A percentile compares a stretch with the other conserved stretches of the same genome.
These are phyloP conservation scores for Astrothelium subdiscretum DNA, from an alignment of 495 filamentous ascomycete genomes.

Conservation along the genomic window DNA sequence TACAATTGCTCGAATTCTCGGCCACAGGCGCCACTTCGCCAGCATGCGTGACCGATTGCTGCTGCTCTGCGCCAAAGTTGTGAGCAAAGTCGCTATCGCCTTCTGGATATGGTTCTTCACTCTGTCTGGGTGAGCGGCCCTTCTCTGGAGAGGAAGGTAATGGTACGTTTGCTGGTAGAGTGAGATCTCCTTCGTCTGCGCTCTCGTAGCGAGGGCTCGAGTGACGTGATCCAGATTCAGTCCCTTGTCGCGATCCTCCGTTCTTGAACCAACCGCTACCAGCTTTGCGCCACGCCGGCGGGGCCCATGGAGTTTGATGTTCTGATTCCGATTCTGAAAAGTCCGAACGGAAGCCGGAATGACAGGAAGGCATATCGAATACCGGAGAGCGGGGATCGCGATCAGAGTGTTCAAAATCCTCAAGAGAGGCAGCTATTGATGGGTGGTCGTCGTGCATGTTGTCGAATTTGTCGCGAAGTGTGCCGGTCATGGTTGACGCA, in stretches of 20 bases:
- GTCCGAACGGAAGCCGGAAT: constrained; percentile 55
- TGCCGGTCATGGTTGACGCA: not conserved
- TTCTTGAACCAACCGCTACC: constrained; percentile 53
- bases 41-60: constrained; percentile 11
- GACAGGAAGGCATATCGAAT: constrained; percentile 56
- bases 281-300: constrained; percentile 45
- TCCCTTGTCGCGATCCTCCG: constrained; percentile 27
- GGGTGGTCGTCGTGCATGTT: constrained; percentile 32
- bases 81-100: constrained; percentile 14
- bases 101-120: constrained; percentile 19
- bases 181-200: constrained; percentile 42
- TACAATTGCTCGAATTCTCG: constrained; percentile 45
- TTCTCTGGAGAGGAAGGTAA: constrained; percentile 44
- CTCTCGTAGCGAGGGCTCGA: constrained; percentile 46
- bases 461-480: not conserved
- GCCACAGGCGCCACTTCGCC: constrained; percentile 26
- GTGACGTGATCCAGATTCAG: constrained; percentile 41
- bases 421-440: constrained; percentile 59
- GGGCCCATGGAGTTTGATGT: constrained; percentile 41
- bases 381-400: constrained; percentile 35
- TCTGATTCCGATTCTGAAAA: constrained; percentile 28
- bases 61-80: constrained; percentile 8
- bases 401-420: constrained; percentile 58
- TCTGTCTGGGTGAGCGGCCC: constrained; percentile 31
- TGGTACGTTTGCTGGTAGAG: constrained; percentile 47